Base-by-base conservation (phyloP, 140 eudicot genomes). In the Ambrosia hybrid region DNA sequence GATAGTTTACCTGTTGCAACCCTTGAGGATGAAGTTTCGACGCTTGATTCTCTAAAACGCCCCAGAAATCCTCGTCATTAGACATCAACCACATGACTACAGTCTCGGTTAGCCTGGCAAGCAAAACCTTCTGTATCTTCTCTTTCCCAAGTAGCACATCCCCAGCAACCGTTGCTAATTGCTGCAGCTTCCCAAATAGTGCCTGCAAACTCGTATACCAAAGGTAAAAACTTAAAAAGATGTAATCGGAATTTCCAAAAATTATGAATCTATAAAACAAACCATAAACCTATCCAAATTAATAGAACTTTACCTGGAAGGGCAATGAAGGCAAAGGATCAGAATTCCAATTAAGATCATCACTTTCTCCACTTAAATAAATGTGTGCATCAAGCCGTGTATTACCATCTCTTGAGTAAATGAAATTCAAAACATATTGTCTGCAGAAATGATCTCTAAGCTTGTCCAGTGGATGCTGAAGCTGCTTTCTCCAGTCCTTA, bases 291-390 rank as follows among this genome's bases (percentile, higher is more conserved):
- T 5, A 62, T n/a, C 13, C 51, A 11, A 37, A 37, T 37, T 38
- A 63, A 16, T 37, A 63, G 37, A 51, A 60, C 36, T 43, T 9
- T 68, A 94, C 99, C 99, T 90, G 99, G 81, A 94, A 94, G 5
- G 99, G 99, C 80, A 88, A 79, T 2, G 99, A 94, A 73, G 99
- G 99, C 74, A 90, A 85, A 65, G 97, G 97, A 73, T 90, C 97
- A 8, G 97, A 76, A 72, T 81, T 85, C 87, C 82, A 83, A 5
- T 70, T 64, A 53, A 82, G 73, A 78, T 87, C 98, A 55, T 83
- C 81, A 6, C 82, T 85, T 70, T 85, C 89, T 0, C 85, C 90
- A 69, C 78, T 79, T 46, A 94, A 57, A 90, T 94, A 94, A 38
- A 90, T 90, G 63, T 91, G 83, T 15, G 95, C 99, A 73, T 88